Evolutionary conservation across 139 green algal species (phyloP), one percentile per base, ranked within the genome.

Genomic region (Chlamydomonas sphaeroides): DNA sequence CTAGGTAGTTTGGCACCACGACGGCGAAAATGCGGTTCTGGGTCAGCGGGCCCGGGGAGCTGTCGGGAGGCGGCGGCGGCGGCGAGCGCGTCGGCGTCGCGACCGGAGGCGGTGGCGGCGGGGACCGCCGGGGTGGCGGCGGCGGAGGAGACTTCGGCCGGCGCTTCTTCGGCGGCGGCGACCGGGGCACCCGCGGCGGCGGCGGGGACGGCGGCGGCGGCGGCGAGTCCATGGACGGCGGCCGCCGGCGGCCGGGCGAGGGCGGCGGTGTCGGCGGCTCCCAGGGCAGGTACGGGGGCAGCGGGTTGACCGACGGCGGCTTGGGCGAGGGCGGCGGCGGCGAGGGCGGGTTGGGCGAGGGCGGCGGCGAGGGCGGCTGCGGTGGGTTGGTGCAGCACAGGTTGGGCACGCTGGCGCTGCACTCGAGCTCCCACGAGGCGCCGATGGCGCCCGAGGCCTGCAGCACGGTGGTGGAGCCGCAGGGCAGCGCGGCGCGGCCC

Each of bases 1-100:
- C 25, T 5, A 82, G 61, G 2, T 25, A 38, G 45, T 39, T n/a
- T 1, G 75, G 75, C 32, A 61, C 53, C 26, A 33, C 53, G 23
- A 82, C n/a, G 39, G 57, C 30, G n/a, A 80, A 68, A 21, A 66
- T 45, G 41, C 74, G 74, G 39, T 63, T 14, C 59, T 80, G 74
- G 5, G 39, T 45, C 51, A 30, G 57, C 15, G 63, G 63, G 26
- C 18, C 18, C 5, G 33, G 33, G 17, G 59, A 66, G 7, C 30
- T 8, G 30, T 62, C 20, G 35, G 33, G 71, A 15, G 71, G 33
- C 32, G 69, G 48, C 33, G 69, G 69, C 48, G 68, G 68, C 17
- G 68, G 68, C 68, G 57, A 61, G 17, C 6, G 23, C 49, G 49
- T 17, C 49, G 49, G 49, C 18, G 18, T 17, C 23, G 18, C 18